These are phyloP conservation scores for Syzygium jambos DNA, from an alignment of 345 rosid genomes.

Conservation along the genomic window DNA sequence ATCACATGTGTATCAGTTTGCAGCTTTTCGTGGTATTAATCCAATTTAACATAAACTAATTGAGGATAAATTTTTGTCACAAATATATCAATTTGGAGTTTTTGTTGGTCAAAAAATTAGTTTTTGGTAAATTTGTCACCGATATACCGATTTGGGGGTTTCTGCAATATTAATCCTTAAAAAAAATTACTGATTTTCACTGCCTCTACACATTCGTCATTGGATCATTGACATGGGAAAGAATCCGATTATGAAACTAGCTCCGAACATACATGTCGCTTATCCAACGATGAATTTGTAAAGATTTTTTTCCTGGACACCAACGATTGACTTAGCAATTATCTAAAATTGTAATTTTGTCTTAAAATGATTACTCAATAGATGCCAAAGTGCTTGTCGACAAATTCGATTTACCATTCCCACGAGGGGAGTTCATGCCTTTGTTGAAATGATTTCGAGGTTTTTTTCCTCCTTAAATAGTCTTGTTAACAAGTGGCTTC, in stretches of 20 bases:
- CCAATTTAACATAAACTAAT: accelerated
- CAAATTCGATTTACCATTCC: not conserved
- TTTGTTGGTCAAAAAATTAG: too few relatives aligned
- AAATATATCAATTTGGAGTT: accelerated
- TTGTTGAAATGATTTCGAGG: not conserved
- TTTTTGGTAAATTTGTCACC: accelerated
- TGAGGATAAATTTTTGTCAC: accelerated
- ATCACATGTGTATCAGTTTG: accelerated
- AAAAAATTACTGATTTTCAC: too few relatives aligned
- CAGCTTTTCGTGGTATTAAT: accelerated
- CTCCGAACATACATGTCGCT: not conserved
- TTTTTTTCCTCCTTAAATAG: not conserved
- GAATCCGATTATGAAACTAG: not conserved
- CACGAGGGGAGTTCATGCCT: not conserved
- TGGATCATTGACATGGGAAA: not conserved
- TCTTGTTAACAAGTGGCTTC: not conserved
- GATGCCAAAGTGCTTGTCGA: not conserved
- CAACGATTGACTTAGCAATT: not conserved
- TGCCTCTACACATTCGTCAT: not conserved
- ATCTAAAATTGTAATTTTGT: not conserved
- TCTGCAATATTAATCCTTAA: accelerated
- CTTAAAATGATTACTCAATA: not conserved
- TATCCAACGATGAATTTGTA: not conserved
- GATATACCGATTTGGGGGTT: accelerated
- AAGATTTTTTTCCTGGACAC: not conserved